Conservation (phyloP, 2,329 filamentous ascomycete species). For the Trichophyton schoenleinii region DNA sequence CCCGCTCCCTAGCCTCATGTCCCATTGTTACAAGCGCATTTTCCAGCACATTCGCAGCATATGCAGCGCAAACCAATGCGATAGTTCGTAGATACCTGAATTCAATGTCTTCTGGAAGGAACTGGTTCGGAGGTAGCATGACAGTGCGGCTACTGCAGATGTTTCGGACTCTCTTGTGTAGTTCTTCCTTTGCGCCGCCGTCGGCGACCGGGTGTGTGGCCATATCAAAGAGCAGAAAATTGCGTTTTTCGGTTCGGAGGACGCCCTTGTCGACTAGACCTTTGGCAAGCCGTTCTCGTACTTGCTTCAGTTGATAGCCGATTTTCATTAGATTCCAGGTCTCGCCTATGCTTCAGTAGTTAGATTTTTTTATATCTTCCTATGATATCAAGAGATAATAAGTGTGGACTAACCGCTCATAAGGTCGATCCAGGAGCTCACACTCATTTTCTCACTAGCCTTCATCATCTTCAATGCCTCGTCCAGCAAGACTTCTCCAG, state of each 20-base stretch:
- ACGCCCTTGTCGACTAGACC: conserved; percentile 98
- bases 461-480: conserved; percentile 99
- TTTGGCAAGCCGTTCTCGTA: conserved; percentile 92
- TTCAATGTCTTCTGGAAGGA: conserved; percentile 86
- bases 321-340: conserved; percentile 99
- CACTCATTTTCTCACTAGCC: conserved; percentile 98
- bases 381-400: neutral
- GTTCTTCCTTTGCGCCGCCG: conserved; percentile 93
- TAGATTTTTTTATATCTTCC: conserved; percentile 3
- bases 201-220: conserved; percentile 96
- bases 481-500: conserved; percentile 91
- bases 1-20: conserved; percentile 85
- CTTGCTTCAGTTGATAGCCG: conserved; percentile 97
- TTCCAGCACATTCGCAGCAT: conserved; percentile 94
- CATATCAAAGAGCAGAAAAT: conserved; percentile 99
- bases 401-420: conserved; percentile 64
- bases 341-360: conserved; percentile 56
- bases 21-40: conserved; percentile 90
- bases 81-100: conserved; percentile 88
- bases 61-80: conserved; percentile 93
- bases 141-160: conserved; percentile 89
- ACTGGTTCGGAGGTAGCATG: conserved; percentile 72
- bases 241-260: conserved; percentile 94
- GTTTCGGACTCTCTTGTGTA: conserved; percentile 80
- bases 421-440: conserved; percentile 96